Evolutionary conservation across 371 early-diverging fungal genomes (phyloP).

Genomic region (Parasitella parasitica): DNA sequence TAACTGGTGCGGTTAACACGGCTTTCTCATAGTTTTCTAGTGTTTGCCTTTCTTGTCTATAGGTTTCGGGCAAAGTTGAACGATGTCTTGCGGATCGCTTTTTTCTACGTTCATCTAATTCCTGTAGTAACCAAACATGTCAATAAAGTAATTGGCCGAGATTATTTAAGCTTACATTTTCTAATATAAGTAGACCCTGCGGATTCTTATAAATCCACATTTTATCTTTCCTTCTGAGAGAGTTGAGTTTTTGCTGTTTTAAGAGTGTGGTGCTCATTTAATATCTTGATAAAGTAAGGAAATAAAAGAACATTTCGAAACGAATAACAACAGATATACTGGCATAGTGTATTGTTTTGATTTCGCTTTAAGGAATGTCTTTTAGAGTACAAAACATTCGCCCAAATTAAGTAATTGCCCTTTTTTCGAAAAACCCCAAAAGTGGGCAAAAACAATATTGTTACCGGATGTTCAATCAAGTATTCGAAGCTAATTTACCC

Average conservation of each 20-base stretch:
- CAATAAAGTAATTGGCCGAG: background rate
- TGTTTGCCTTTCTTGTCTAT: background rate
- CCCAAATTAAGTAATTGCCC: constrained; percentile 1
- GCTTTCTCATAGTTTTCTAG: background rate
- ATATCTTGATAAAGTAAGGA: background rate
- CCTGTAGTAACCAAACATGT: constrained; percentile 3
- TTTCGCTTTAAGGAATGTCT: background rate
- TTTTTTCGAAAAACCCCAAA: background rate
- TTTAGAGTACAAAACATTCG: constrained; percentile 10
- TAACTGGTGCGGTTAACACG: background rate
- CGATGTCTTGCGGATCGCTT: constrained; percentile 3
- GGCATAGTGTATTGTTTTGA: background rate
- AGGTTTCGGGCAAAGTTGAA: background rate
- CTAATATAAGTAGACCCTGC: constrained; percentile 18
- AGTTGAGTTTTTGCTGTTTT: background rate
- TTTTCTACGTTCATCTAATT: constrained; percentile 16
- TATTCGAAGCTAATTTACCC: no score
- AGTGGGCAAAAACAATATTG: background rate
- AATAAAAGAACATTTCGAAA: background rate
- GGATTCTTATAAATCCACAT: constrained; percentile 26
- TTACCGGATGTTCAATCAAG: no score
- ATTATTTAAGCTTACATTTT: background rate
- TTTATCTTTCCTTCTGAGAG: constrained; percentile 10
- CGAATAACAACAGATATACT: background rate
- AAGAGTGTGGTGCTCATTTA: background rate